Evolutionary conservation across 768 basidiomycete species (phyloP).

Genomic region (Termitomyces eurrhizus): DNA sequence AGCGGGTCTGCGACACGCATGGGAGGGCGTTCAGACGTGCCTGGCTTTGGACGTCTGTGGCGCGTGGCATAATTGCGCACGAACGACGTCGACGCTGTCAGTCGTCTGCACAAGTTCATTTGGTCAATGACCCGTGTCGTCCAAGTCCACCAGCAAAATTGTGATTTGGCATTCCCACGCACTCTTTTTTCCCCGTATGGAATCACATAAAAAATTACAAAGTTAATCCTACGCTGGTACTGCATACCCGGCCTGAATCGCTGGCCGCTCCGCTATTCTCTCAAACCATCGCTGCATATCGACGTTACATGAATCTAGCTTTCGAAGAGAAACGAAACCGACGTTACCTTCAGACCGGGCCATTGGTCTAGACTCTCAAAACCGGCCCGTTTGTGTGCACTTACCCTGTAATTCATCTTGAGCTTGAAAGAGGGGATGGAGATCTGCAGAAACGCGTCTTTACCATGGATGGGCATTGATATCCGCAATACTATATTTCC

Average conservation of each 20-base stretch:
- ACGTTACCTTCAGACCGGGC: conserved; percentile 34
- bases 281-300: conserved; percentile 21
- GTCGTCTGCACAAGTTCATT: conserved; percentile 23
- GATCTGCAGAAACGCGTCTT: conserved; percentile 10
- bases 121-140: neutral
- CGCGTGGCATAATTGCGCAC: conserved; percentile 43
- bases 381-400: conserved; percentile 24
- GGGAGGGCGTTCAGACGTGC: conserved; percentile 51
- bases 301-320: neutral
- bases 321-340: neutral
- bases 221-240: no score
- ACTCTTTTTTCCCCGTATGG: conserved; percentile 2
- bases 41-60: conserved; percentile 45
- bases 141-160: neutral
- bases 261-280: conserved; percentile 20
- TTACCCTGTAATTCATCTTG: conserved; percentile 28
- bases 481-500: conserved; percentile 36
- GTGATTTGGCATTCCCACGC: conserved; percentile 14
- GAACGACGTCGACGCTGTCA: conserved; percentile 22
- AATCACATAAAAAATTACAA: neutral
- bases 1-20: conserved; percentile 59
- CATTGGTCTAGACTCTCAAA: conserved; percentile 31
- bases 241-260: conserved; percentile 19
- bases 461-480: conserved; percentile 30
- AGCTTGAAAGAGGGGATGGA: neutral